Evolutionary conservation across 345 rosid species (phyloP).

Genomic region (Barbarea vulgaris): DNA sequence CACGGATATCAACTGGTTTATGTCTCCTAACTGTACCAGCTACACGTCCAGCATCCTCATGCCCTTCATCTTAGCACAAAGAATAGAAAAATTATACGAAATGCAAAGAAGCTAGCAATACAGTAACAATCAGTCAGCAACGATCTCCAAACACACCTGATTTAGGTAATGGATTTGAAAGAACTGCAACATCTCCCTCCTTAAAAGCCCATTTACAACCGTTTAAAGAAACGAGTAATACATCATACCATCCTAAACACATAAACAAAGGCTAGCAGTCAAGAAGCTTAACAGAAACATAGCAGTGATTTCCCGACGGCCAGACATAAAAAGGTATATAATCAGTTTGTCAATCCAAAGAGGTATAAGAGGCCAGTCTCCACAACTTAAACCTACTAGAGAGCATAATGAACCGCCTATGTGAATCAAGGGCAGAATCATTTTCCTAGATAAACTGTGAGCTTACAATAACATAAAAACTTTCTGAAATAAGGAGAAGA

Average conservation of each 20-base stretch:
- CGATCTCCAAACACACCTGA: constrained; percentile 52
- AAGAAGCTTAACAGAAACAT: neutral
- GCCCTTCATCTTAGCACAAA: constrained; percentile 51
- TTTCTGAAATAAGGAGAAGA: constrained; percentile 1
- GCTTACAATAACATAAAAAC: neutral
- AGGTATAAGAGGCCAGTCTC: neutral
- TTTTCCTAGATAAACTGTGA: neutral
- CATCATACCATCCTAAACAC: constrained; percentile 90
- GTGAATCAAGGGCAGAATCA: neutral
- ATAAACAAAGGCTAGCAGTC: constrained; percentile 34
- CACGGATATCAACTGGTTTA: constrained; percentile 84
- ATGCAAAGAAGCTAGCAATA: constrained; percentile 4
- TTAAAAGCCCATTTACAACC: constrained; percentile 92
- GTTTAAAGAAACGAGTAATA: constrained; percentile 59
- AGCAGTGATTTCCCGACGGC: neutral
- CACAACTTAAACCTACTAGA: neutral
- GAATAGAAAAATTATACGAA: constrained; percentile 3
- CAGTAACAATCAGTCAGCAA: constrained; percentile 13
- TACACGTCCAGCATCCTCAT: constrained; percentile 71
- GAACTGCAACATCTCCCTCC: constrained; percentile 97
- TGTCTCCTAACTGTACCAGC: constrained; percentile 94
- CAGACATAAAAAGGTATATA: neutral
- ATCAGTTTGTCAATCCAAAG: constrained; percentile 1
- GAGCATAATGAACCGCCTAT: neutral
- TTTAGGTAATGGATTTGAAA: constrained; percentile 77